phyloP scores from a whole-genome alignment of 2,329 filamentous ascomycete species.

The Ophiocordyceps polyrhachis-furcata region DNA sequence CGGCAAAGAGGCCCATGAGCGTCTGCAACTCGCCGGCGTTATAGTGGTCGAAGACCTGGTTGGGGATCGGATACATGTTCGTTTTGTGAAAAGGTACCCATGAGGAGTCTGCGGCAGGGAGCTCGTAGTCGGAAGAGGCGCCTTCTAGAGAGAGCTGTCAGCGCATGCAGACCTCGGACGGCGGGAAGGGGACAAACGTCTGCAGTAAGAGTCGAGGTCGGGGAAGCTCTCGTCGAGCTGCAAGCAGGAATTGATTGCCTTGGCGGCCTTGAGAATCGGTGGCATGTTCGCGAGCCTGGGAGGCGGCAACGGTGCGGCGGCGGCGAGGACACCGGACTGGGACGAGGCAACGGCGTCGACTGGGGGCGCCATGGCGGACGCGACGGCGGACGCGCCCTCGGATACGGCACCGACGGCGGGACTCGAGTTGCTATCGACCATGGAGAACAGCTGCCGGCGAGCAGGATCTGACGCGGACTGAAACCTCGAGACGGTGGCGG shows the following conservation, averaged over 20 bases:
- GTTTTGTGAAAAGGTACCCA: conserved; percentile 84
- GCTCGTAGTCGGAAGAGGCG: conserved; percentile 79
- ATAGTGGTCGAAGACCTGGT: conserved; percentile 82
- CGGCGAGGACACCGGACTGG: conserved; percentile 10
- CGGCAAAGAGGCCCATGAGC: conserved; percentile 88
- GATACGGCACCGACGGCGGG: conserved; percentile 1
- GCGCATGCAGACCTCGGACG: conserved; percentile 3
- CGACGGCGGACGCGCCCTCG: background rate
- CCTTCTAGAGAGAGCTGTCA: conserved; percentile 43
- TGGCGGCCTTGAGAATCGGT: conserved; percentile 62
- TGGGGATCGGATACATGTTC: conserved; percentile 76
- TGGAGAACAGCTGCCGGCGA: conserved; percentile 31
- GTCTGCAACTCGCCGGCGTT: conserved; percentile 74
- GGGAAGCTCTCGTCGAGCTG: conserved; percentile 64
- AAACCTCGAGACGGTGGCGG: conserved; percentile 37
- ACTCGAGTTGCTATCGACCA: conserved; percentile 10
- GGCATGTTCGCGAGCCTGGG: conserved; percentile 31
- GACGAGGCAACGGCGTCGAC: conserved; percentile 8
- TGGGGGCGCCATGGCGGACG: conserved; percentile 2
- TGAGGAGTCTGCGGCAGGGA: conserved; percentile 44
- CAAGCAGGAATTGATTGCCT: conserved; percentile 65
- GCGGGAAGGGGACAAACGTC: conserved; percentile 43
- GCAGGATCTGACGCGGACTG: conserved; percentile 24
- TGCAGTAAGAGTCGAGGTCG: conserved; percentile 74
- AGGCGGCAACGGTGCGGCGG: conserved; percentile 19